Evolutionary conservation across 176 grass and related monocot species (phyloP).

Genomic region (Calamus simplicifolius): DNA sequence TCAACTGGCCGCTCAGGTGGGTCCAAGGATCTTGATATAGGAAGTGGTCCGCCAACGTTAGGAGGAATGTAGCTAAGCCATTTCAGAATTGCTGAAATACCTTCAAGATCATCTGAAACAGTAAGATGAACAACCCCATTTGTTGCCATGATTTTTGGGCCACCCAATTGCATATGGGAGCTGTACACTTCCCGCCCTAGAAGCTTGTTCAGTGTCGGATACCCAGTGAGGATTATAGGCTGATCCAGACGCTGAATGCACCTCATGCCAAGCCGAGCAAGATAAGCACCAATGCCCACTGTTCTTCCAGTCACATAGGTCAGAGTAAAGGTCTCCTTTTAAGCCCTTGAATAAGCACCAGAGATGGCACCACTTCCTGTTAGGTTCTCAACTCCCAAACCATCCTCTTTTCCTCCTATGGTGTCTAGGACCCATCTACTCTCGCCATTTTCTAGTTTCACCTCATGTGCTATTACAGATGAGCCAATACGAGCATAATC

Average conservation of each 20-base stretch:
- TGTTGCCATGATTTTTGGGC: conserved; percentile 98
- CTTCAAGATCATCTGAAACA: conserved; percentile 95
- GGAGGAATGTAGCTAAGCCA: conserved; percentile 99
- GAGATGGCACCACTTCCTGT: conserved; percentile 96
- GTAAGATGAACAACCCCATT: conserved; percentile 97
- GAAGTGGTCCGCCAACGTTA: conserved; percentile 76
- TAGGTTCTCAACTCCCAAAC: conserved; percentile 89
- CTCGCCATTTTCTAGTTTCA: conserved; percentile 79
- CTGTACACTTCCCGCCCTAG: conserved; percentile 98
- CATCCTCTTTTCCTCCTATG: conserved; percentile 87
- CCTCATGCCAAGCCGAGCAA: conserved; percentile 93
- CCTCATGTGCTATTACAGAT: conserved; percentile 86
- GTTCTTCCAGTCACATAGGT: conserved; percentile 94
- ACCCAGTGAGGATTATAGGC: conserved; percentile 91
- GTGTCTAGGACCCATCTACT: conserved; percentile 91
- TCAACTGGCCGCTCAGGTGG: conserved; percentile 74
- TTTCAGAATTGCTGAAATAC: conserved; percentile 87
- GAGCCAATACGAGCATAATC: conserved; percentile 59
- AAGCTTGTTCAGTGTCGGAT: conserved; percentile 90
- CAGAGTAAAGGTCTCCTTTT: conserved; percentile 90
- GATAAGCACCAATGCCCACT: conserved; percentile 95
- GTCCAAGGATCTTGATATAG: conserved; percentile 73
- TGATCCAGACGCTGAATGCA: conserved; percentile 98
- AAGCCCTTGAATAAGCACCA: conserved; percentile 88
- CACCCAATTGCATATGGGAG: conserved; percentile 98